phyloP scores from a whole-genome alignment of 768 basidiomycete genomes.

The Tremella yokohamensis region DNA sequence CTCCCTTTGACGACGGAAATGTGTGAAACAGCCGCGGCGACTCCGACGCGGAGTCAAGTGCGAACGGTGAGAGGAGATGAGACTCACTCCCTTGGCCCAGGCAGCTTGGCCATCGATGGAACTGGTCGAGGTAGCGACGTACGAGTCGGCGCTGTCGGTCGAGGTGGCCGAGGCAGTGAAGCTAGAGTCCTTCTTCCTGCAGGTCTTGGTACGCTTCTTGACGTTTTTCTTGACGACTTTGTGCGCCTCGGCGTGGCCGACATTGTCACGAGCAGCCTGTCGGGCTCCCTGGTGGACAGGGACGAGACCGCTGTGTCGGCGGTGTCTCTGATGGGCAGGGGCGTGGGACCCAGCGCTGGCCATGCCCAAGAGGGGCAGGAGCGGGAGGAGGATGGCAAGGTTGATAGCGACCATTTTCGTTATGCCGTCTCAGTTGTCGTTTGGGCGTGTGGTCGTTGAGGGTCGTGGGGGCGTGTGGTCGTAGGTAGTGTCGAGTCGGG shows the following conservation, averaged over 20 bases:
- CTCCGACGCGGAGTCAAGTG: slow-evolving; percentile 4
- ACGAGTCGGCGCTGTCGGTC: slow-evolving; percentile 10
- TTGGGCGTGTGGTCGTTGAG: too few species aligned
- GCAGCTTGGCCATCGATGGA: slow-evolving; percentile 1
- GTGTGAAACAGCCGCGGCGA: too few species aligned
- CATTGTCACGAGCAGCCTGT: slow-evolving; percentile 20
- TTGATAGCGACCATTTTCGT: slow-evolving; percentile 1
- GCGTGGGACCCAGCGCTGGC: slow-evolving; percentile 16
- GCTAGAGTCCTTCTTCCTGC: slow-evolving; percentile 18
- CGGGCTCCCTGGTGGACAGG: slow-evolving; percentile 8
- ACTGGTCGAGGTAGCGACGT: slow-evolving; percentile 11
- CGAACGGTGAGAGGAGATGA: slow-evolving; percentile 5
- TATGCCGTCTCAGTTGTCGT: neutral
- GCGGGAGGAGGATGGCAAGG: slow-evolving; percentile 22
- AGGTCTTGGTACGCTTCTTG: slow-evolving; percentile 27
- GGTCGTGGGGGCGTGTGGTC: too few species aligned
- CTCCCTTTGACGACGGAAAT: too few species aligned
- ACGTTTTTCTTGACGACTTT: slow-evolving; percentile 30
- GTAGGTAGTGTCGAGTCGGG: too few species aligned
- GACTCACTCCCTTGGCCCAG: slow-evolving; percentile 1
- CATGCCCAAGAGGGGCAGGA: slow-evolving; percentile 33
- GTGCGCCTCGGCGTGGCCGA: slow-evolving; percentile 34
- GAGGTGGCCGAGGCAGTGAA: slow-evolving; percentile 5
- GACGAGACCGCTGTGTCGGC: slow-evolving; percentile 22
- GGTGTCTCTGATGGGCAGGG: slow-evolving; percentile 29